Evolutionary conservation across 768 basidiomycete genomes (phyloP).

Genomic region (Trametes coccinea): DNA sequence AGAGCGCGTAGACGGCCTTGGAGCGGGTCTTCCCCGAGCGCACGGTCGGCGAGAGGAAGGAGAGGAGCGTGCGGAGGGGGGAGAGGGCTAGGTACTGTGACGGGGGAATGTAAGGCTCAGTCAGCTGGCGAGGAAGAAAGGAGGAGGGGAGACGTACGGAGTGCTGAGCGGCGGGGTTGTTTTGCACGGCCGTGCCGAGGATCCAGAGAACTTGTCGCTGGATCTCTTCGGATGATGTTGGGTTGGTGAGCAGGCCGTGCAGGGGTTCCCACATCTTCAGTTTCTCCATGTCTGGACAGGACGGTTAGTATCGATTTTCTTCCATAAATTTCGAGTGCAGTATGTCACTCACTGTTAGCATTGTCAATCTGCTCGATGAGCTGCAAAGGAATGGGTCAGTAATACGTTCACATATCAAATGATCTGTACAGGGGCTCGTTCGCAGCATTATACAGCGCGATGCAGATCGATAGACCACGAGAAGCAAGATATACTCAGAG

Average conservation of each 20-base stretch:
- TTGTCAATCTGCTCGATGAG: slow-evolving; percentile 89
- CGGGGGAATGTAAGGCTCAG: background rate
- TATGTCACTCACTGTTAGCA: slow-evolving; percentile 63
- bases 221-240: slow-evolving; percentile 57
- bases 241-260: slow-evolving; percentile 57
- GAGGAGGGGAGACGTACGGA: slow-evolving; percentile 47
- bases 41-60: slow-evolving; percentile 56
- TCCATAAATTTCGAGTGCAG: background rate
- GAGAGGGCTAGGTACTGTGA: slow-evolving; percentile 61
- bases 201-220: slow-evolving; percentile 79
- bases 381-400: slow-evolving; percentile 39
- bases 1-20: slow-evolving; percentile 83
- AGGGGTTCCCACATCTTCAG: slow-evolving; percentile 80
- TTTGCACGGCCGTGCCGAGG: slow-evolving; percentile 85
- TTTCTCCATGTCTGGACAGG: slow-evolving; percentile 63
- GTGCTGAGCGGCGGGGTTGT: slow-evolving; percentile 82
- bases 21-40: slow-evolving; percentile 59
- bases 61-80: slow-evolving; percentile 64
- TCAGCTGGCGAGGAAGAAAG: too few relatives aligned
- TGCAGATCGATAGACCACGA: too few relatives aligned
- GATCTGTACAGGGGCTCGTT: too few relatives aligned
- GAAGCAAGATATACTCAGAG: too few relatives aligned
- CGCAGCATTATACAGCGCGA: too few relatives aligned
- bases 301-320: background rate
- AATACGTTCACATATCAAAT: too few relatives aligned